These are phyloP conservation scores for Trypanosoma vivax DNA, from an alignment of 208 protist genomes.

Conservation along the genomic window DNA sequence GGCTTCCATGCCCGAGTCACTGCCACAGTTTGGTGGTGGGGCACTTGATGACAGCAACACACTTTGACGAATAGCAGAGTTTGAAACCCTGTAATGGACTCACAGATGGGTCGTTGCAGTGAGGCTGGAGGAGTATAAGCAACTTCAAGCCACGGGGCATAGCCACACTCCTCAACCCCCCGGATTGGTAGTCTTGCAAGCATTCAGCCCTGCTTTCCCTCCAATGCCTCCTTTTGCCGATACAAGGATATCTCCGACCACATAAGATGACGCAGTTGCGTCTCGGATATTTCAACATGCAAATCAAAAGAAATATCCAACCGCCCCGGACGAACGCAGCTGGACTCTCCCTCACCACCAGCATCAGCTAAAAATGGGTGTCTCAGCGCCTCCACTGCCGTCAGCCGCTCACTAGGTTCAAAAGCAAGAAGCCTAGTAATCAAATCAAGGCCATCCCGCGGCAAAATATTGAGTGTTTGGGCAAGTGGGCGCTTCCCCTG, in stretches of 20 bases:
- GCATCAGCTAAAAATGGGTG: constrained; percentile 82
- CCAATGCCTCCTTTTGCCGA: constrained; percentile 14
- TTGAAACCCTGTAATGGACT: too few relatives aligned
- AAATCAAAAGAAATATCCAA: constrained; percentile 76
- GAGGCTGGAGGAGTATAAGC: too few relatives aligned
- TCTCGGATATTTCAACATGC: constrained; percentile 83
- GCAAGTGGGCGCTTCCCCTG: constrained; percentile 46
- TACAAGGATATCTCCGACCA: constrained; percentile 76
- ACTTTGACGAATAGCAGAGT: too few relatives aligned
- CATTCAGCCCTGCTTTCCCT: too few relatives aligned
- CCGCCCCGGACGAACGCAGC: constrained; percentile 31
- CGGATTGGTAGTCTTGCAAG: too few relatives aligned
- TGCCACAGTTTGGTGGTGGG: too few relatives aligned
- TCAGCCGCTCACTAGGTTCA: constrained; percentile 86
- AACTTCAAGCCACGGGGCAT: too few relatives aligned
- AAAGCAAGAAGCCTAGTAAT: constrained; percentile 88
- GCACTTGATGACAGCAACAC: too few relatives aligned
- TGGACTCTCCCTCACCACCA: constrained; percentile 30
- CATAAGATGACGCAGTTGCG: constrained; percentile 67
- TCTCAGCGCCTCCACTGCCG: constrained; percentile 68
- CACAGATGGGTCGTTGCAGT: too few relatives aligned
- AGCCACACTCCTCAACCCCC: too few relatives aligned
- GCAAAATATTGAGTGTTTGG: constrained; percentile 39
- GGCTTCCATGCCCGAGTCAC: too few relatives aligned
- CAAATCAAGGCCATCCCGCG: constrained; percentile 79